Base-by-base conservation (phyloP, 306 rosid genomes). In the Pterocarpus santalinus region DNA sequence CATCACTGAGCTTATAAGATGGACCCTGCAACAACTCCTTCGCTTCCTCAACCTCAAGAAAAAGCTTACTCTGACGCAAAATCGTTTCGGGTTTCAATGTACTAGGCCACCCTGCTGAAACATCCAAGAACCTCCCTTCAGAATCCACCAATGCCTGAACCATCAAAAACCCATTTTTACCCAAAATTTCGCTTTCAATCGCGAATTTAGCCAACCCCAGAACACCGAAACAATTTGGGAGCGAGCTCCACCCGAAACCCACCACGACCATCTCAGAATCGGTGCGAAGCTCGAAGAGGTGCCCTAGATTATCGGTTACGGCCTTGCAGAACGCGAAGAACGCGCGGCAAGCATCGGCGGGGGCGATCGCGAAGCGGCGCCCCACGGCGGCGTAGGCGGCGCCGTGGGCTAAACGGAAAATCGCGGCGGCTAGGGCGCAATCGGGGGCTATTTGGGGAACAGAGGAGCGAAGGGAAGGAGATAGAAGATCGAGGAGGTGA, bases 51-150 rank as follows among this genome's bases (percentile, higher is more conserved):
- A 94, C 85, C 30, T 80, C 91, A 43, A 28, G 65, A 52, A 85
- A 92, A 7, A 94, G 91, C 85, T 85, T 90, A 41, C 88, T 94
- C 86, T 89, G 94, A 55, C 60, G 91, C 83, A 94, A 82, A 76
- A 94, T 79, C 2, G 86, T 55, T 62, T 86, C 94, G 4, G 89
- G 92, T 55, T 78, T 89, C 87, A 92, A 77, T 0, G 92, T 63
- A 64, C 93, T 74, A 0, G 98, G 98, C 96, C 97, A 92, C 15
- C 97, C 98, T 1, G 98, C 92, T 0, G 98, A 94, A 36, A 94
- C 91, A 78, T 94, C 97, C 47, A 88, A 81, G 74, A 94, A 92
- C 81, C 90, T 88, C 11, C 97, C 97, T 61, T 85, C 91, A 34
- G 91, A 89, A 33, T 92, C 97, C 62, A 94, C 94, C 86, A 92